Evolutionary conservation across 192 early-diverging fungal species (phyloP).

Genomic region (Umbelopsis sp.): DNA sequence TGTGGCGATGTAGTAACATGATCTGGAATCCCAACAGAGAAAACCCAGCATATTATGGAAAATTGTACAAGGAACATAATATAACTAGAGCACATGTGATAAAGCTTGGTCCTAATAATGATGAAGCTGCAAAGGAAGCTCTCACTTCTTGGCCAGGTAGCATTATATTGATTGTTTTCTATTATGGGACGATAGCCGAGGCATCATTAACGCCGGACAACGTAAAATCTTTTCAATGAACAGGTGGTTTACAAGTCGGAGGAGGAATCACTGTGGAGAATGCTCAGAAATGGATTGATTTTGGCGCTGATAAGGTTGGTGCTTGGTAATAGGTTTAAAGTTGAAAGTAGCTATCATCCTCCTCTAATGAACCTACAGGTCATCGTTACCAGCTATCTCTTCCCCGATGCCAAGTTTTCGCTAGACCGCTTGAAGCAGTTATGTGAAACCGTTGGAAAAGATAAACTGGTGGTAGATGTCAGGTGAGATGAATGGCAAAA

Average conservation of each 20-base stretch:
- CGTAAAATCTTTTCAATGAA: neutral
- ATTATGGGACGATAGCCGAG: neutral
- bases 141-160: constrained; percentile 81
- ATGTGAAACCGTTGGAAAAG: constrained; percentile 61
- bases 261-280: constrained; percentile 92
- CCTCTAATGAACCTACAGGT: constrained; percentile 49
- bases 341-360: neutral
- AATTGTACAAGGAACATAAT: constrained; percentile 71
- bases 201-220: neutral
- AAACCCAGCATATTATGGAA: constrained; percentile 79
- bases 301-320: constrained; percentile 81
- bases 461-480: constrained; percentile 79
- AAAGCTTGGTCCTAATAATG: constrained; percentile 89
- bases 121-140: constrained; percentile 81
- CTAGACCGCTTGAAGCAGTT: constrained; percentile 61
- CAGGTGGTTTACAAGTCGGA: constrained; percentile 83
- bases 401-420: constrained; percentile 77
- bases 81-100: constrained; percentile 93
- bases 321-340: neutral
- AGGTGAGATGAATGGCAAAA: constrained; percentile 45
- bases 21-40: constrained; percentile 41
- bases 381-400: constrained; percentile 96
- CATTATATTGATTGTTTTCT: neutral
- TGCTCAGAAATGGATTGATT: constrained; percentile 83
- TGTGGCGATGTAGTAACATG: neutral